Base-by-base conservation (phyloP, 768 basidiomycete species). In the Amanita phalloides region DNA sequence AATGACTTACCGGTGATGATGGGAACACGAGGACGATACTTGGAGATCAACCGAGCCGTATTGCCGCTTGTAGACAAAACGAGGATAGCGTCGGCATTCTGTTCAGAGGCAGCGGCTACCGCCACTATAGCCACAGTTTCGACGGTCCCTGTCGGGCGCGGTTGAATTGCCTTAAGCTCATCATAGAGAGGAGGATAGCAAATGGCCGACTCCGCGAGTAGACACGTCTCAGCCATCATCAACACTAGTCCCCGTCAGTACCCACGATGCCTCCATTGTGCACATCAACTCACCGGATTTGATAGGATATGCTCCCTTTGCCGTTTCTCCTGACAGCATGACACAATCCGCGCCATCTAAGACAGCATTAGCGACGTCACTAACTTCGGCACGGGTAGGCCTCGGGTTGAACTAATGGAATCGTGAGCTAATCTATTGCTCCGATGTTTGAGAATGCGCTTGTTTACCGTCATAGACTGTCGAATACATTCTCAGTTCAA, bases 181-280 rank as follows among this genome's bases (percentile, higher is more conserved):
- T 96, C 90, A 64, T 90, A 97, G 48, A 97, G 72, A 53, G 93
- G 89, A 38, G 90, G 90, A 65, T 97, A 94, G 74, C 90, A 93
- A 68, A 95, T 90, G 32, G 95, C 86, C 44, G 86, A 79, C 71
- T 99, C 96, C 53, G 96, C 95, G 57, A 99, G 85, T 62, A 92
- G 77, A 66, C 95, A 97, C 3, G 94, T 98, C 76, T 99, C 96
- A 48, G 95, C 96, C 96, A 99, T 99, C 95, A 98, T 95, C 60
- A 92, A 78, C 57, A 99, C 51, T 52, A 28, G 6, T 25, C 9
- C 25, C 94, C 90, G 11, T 50, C 28, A 46, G 23, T 35, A 21
- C 36, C 53, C 52, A 51, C 13, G 57, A 36, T 11, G 25, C 26
- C 5, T 3, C 13, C 14, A 28, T 21, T 35, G 35, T 7, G 11